phyloP scores from a whole-genome alignment of 2,329 filamentous ascomycete species.

The Aureobasidium namibiae region DNA sequence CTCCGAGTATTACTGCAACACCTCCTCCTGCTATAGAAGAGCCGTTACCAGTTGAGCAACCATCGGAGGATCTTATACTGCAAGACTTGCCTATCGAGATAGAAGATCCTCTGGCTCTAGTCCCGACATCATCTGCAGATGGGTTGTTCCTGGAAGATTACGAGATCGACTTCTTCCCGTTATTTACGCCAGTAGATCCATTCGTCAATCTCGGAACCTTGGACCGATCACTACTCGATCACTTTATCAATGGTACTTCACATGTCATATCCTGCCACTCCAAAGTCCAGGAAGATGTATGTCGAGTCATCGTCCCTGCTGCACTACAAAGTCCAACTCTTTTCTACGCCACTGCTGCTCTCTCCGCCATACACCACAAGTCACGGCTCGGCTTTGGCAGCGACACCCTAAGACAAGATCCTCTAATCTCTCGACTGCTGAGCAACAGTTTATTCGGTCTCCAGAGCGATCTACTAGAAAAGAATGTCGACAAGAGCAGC shows the following conservation, averaged over 20 bases:
- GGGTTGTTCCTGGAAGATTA: not conserved
- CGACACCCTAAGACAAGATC: not conserved
- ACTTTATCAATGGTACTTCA: constrained; percentile 11
- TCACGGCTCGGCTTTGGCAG: not conserved
- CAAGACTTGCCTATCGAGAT: not conserved
- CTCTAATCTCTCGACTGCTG: constrained; percentile 1
- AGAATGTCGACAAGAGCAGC: constrained; percentile 9
- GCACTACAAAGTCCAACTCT: constrained; percentile 8
- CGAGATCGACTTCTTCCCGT: not conserved
- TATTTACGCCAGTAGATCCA: constrained; percentile 4
- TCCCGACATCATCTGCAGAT: not conserved
- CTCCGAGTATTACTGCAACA: not conserved
- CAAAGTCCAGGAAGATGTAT: constrained; percentile 10
- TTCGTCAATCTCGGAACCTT: not conserved
- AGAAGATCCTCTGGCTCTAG: not conserved
- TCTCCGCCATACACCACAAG: constrained; percentile 13
- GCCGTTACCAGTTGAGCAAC: not conserved
- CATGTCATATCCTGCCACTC: constrained; percentile 13
- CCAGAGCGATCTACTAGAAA: constrained; percentile 4
- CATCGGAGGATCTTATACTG: not conserved
- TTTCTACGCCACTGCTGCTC: constrained; percentile 12
- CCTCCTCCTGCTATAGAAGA: not conserved
- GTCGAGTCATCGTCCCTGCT: constrained; percentile 11
- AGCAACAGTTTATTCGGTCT: constrained; percentile 10
- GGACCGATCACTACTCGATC: constrained; percentile 10